Conservation (phyloP, 352 stramenopile species). For the Globisporangium spiculum region DNA sequence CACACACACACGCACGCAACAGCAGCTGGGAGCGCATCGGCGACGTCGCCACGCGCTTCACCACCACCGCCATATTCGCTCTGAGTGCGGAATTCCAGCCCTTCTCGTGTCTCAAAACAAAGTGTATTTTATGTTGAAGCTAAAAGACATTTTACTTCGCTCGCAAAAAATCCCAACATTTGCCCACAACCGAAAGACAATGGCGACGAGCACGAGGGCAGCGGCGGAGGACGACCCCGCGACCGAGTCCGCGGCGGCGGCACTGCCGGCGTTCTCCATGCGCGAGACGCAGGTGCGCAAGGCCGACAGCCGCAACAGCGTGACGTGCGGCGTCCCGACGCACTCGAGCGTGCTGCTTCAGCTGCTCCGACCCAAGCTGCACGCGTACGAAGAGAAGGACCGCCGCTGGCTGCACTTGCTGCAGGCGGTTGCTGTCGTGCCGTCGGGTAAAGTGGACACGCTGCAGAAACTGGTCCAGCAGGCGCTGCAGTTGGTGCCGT, state of each 20-base stretch:
- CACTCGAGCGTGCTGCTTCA: conserved; percentile 59
- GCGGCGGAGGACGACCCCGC: neutral
- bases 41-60: neutral
- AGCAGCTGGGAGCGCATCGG: neutral
- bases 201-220: neutral
- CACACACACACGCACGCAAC: neutral
- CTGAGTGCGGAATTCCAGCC: neutral
- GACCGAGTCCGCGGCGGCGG: neutral
- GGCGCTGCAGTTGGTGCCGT: conserved; percentile 46
- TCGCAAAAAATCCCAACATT: neutral
- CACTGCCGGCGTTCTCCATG: conserved; percentile 50
- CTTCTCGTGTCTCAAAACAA: too few relatives aligned
- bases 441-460: conserved; percentile 55
- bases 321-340: conserved; percentile 48
- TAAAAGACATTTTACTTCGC: too few relatives aligned
- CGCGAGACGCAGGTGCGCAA: conserved; percentile 53
- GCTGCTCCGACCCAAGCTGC: conserved; percentile 35
- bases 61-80: neutral
- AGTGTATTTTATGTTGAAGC: too few relatives aligned
- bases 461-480: conserved; percentile 43
- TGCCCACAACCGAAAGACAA: neutral
- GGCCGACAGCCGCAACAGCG: conserved; percentile 46
- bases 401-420: conserved; percentile 69
- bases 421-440: conserved; percentile 54
- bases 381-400: conserved; percentile 64